phyloP scores from a whole-genome alignment of 495 filamentous ascomycete genomes.

The Talaromyces nanjingensis region DNA sequence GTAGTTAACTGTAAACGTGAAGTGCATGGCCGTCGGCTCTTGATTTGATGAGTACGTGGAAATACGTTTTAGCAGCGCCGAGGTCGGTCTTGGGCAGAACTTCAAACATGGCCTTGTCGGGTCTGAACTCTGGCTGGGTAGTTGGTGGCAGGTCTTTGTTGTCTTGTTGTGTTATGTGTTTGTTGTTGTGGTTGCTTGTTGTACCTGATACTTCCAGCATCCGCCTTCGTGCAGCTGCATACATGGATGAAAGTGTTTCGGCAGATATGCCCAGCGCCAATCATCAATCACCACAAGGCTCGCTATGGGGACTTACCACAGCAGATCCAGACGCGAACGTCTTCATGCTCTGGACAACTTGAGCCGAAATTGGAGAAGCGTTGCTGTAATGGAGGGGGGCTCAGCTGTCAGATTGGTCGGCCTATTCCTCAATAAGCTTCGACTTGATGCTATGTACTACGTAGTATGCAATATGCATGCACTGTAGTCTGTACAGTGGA shows the following conservation, averaged over 20 bases:
- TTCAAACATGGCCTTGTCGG: background rate
- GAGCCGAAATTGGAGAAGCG: background rate
- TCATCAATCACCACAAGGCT: background rate
- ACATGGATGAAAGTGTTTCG: background rate
- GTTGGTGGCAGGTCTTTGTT: background rate
- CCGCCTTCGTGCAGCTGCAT: background rate
- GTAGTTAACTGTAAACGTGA: too few relatives aligned
- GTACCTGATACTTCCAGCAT: background rate
- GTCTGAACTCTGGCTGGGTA: background rate
- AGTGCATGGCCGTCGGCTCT: background rate
- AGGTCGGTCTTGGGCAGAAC: background rate
- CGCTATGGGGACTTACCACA: background rate
- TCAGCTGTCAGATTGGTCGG: background rate
- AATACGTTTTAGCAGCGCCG: background rate
- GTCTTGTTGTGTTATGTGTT: background rate
- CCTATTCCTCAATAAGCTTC: background rate
- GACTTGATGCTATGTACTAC: too few relatives aligned
- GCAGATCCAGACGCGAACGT: background rate
- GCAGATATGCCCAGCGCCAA: background rate
- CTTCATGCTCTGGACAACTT: background rate
- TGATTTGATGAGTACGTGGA: background rate
- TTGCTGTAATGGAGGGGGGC: background rate
- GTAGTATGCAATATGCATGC: background rate
- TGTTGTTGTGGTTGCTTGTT: background rate
- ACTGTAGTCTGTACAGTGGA: too few relatives aligned